Base-by-base conservation (phyloP, 148 eudicot genomes). In the Dianthus caryophyllus region DNA sequence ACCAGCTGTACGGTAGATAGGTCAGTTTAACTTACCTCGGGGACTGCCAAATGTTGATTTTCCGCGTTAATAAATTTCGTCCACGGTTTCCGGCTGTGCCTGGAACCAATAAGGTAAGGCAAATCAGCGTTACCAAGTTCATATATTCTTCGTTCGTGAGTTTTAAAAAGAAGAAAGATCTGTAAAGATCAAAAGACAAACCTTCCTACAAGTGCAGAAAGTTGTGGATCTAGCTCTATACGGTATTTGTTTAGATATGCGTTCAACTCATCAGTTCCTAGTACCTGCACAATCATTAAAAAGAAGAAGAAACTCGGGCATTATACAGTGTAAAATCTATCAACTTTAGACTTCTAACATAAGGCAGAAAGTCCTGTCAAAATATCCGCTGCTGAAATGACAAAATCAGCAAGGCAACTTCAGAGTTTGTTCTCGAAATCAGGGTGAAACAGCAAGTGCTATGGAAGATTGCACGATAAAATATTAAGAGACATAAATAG, bases 41-140 rank as follows among this genome's bases (percentile, higher is more conserved):
- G 96, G 54, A 85, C 89, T 39, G 96, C 96, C 79, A 87, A 62
- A 80, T 84, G 96, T 51, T 93, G 98, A 78, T 89, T 89, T 70
- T 93, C 98, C 0, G 87, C 65, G 63, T 84, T 92, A 16, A 92
- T 82, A 76, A 92, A 92, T 77, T 84, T 92, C 29, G 86, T 73
- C 91, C 87, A 92, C 21, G 87, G 96, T 77, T 92, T 87, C 69
- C 88, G 78, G 76, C 84, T 83, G 61, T 93, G 98, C 82, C 98
- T 93, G 66, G 56, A 80, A 12, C 55, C 79, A 57, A 29, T 41
- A 6, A 4, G 20, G 50, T 41, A 69, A 65, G 46, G 38, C 44
- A 12, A 17, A 31, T 50, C n/a, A 33, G 2, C 4, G 53, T 41
- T 33, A 21, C 27, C 39, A 14, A 39, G 39, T 14, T 26, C 13